Evolutionary conservation across 208 protist genomes (phyloP), one percentile per base, ranked within the genome.

Genomic region (Trypanosoma mega): DNA sequence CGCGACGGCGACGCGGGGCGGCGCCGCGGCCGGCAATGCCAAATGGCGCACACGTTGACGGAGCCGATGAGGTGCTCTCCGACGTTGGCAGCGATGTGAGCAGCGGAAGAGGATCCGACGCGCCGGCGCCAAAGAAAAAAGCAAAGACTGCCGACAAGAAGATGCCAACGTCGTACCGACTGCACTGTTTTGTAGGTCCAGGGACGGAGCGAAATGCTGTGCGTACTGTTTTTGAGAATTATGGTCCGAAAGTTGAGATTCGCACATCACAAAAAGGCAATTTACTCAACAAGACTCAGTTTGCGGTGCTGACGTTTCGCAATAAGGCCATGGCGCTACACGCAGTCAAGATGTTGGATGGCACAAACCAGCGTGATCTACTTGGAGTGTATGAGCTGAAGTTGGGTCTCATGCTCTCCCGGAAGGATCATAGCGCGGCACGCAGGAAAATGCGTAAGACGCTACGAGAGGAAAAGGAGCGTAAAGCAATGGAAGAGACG

Each of bases 141-240:
- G 71, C 66, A 37, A 48, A 47, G 54, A 89, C 82, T 48, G 48
- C 48, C 1, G 20, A 14, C 21, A 54, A 57, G 44, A 74, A 73
- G 36, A 55, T 50, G 23, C 41, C 26, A 0, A 70, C 55, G 23
- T 51, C 75, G 8, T 95, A 93, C 57, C 77, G 89, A 8, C 73
- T 95, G 18, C 89, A 95, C 56, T 95, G 89, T 63, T 92, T 95
- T 62, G 78, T 95, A 24, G 85, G 81, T 41, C 83, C 89, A n/a
- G 89, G 89, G n/a, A 93, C 85, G 20, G 84, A 87, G 53, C 71
- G 76, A 26, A 92, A 95, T 51, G 82, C 68, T 2, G 83, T 95
- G 21, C 82, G 89, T 3, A 90, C 74, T 0, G 85, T 91, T 3
- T 92, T 95, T 54, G 85, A 92, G 34, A 75, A 68, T 5, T 95